Base-by-base conservation (phyloP, 1,284 basidiomycete species). In the Moesziomyces parantarcticus region DNA sequence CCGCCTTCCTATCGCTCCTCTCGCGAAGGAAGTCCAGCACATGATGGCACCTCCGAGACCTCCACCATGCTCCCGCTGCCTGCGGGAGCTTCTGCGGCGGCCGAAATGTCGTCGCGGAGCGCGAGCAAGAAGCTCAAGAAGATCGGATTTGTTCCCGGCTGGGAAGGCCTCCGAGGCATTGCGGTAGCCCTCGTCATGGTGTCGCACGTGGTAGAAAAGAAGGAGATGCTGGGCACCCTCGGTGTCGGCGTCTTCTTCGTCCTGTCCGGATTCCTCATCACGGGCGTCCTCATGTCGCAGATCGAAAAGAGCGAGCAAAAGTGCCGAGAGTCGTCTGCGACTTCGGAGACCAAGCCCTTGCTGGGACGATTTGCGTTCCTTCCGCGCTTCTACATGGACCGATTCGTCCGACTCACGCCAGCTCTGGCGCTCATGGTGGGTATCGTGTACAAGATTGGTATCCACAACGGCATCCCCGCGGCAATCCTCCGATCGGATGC, bases 241-340 rank as follows among this genome's bases (percentile, higher is more conserved):
- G 69, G 69, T 32, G 69, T 72, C 9, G 58, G 41, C 6, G 52
- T 68, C 46, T 72, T 72, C 36, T 72, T 72, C 26, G 69, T 67
- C 18, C 63, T 72, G 1, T 62, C 58, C 4, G 69, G 69, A 3
- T 72, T 67, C 54, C 57, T 72, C 47, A 72, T 72, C 55, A 72
- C 69, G 3, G 69, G 69, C 11, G 66, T 72, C 13, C 63, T 72
- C 53, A 49, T 61, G 34, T 62, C 57, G n/a, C 58, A 58, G 32
- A 62, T 68, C 50, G 56, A 63, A 18, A 62, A 62, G 65, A 22
- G 39, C 16, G 46, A 67, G 7, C 48, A 47, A 34, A 39, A 23
- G 11, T 41, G 41, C 16, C 65, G 58, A 42, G 42, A 50, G 8
- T 16, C 53, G 11, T 7, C 54, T 6, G 26, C 58, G 1, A 32